These are phyloP conservation scores for Chaetomiaceae sp. DNA, from an alignment of 2,329 filamentous ascomycete genomes.

Conservation along the genomic window DNA sequence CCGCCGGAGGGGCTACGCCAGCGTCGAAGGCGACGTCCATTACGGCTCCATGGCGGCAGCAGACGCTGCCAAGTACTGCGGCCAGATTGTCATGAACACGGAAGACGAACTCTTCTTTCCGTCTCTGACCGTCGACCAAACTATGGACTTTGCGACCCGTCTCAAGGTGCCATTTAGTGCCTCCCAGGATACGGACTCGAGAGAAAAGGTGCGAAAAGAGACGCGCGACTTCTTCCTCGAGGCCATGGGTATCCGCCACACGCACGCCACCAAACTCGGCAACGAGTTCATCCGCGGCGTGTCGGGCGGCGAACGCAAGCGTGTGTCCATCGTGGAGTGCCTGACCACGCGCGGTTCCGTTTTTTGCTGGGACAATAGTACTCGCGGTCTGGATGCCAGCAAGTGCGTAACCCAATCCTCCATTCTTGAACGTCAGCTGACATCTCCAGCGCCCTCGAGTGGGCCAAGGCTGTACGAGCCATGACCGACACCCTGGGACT, in stretches of 20 bases:
- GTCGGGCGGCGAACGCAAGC: constrained; percentile 63
- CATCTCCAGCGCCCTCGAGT: constrained; percentile 50
- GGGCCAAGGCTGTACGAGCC: constrained; percentile 54
- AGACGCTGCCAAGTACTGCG: constrained; percentile 46
- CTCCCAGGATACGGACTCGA: constrained; percentile 38
- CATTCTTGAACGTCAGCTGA: background rate
- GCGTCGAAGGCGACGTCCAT: constrained; percentile 53
- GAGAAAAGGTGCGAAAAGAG: constrained; percentile 43
- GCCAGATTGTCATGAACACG: constrained; percentile 65
- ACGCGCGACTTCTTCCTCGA: constrained; percentile 52
- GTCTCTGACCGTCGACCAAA: constrained; percentile 65
- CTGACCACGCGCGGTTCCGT: constrained; percentile 54
- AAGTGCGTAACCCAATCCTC: constrained; percentile 36
- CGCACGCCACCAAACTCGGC: constrained; percentile 60
- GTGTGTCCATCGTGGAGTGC: constrained; percentile 63
- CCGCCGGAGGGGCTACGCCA: constrained; percentile 53
- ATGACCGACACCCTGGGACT: constrained; percentile 59
- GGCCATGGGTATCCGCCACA: constrained; percentile 55
- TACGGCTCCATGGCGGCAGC: constrained; percentile 49
- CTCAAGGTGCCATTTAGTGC: constrained; percentile 51
- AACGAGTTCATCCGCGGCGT: constrained; percentile 63
- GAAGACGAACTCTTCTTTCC: constrained; percentile 64
- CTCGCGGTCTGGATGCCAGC: constrained; percentile 60
- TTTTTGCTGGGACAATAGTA: constrained; percentile 64
- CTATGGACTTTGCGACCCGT: constrained; percentile 63